Evolutionary conservation across 1,284 basidiomycete genomes (phyloP).

Genomic region (Melanopsichium pennsylvanicum): DNA sequence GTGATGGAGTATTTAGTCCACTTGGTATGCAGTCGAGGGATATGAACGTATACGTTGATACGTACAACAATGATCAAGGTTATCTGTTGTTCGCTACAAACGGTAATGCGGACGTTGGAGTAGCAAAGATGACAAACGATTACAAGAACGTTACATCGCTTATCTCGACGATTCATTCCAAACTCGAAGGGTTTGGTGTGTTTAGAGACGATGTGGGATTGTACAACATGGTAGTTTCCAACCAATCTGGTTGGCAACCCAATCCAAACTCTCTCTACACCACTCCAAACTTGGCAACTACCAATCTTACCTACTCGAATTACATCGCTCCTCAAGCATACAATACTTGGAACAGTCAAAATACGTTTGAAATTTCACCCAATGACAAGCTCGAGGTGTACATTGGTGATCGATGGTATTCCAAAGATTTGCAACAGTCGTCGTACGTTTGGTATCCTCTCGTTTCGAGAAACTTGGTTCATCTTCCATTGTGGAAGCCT

Average conservation of each 20-base stretch:
- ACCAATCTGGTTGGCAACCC: conserved; percentile 25
- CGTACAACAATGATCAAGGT: conserved; percentile 4
- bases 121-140: conserved; percentile 11
- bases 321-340: conserved; percentile 9
- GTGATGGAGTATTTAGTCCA: conserved; percentile 17
- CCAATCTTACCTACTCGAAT: conserved; percentile 3
- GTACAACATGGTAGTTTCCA: conserved; percentile 24
- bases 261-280: conserved; percentile 28
- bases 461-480: not conserved
- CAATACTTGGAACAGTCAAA: conserved; percentile 27
- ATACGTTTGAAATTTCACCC: conserved; percentile 25
- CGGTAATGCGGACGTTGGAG: conserved; percentile 10
- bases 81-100: conserved; percentile 29
- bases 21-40: conserved; percentile 25
- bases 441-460: conserved; percentile 29
- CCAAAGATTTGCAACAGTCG: conserved; percentile 8
- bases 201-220: conserved; percentile 10
- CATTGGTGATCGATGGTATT: conserved; percentile 28
- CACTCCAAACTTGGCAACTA: conserved; percentile 1
- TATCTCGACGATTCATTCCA: not conserved
- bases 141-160: conserved; percentile 18
- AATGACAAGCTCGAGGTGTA: conserved; percentile 14
- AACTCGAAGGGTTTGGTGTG: conserved; percentile 27
- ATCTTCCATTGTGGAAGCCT: conserved; percentile 15
- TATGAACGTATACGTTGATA: conserved; percentile 30